Evolutionary conservation across 148 eudicot genomes (phyloP).

Genomic region (Linanthus parryae): DNA sequence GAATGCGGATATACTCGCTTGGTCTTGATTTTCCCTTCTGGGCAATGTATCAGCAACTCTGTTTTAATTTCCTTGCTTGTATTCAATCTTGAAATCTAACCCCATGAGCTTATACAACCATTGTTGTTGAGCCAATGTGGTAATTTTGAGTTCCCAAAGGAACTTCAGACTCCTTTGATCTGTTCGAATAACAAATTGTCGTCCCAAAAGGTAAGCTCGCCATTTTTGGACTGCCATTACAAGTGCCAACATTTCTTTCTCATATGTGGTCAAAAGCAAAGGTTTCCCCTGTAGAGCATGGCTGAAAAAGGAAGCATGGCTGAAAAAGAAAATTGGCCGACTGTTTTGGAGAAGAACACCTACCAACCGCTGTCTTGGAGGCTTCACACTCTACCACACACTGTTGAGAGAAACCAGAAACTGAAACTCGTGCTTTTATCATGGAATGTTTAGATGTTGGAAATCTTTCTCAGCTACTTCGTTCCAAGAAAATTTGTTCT

Average conservation of each 20-base stretch:
- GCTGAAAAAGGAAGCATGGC: not conserved
- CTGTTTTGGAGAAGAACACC: not conserved
- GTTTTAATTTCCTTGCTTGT: constrained; percentile 1
- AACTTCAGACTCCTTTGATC: not conserved
- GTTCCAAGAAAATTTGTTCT: not conserved
- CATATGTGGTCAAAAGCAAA: not conserved
- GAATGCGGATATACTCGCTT: too few relatives aligned
- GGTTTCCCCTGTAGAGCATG: not conserved
- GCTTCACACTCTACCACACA: not conserved
- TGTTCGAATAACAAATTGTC: not conserved
- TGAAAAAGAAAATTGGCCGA: not conserved
- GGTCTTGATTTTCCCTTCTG: too few relatives aligned
- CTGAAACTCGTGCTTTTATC: not conserved
- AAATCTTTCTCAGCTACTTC: too few relatives aligned
- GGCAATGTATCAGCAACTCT: too few relatives aligned
- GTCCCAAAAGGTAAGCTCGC: not conserved
- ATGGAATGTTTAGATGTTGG: too few relatives aligned
- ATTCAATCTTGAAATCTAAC: constrained; percentile 8
- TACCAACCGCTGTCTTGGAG: not conserved
- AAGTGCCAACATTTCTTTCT: not conserved
- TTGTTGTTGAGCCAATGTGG: constrained; percentile 7
- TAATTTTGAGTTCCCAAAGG: not conserved
- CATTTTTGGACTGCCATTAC: not conserved
- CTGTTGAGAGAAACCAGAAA: not conserved
- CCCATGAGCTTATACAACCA: constrained; percentile 14